A percentile compares a stretch with the other conserved stretches of the same genome.
These are phyloP conservation scores for Neoarthrinium moseri DNA, from an alignment of 2,329 filamentous ascomycete species.

Conservation along the genomic window DNA sequence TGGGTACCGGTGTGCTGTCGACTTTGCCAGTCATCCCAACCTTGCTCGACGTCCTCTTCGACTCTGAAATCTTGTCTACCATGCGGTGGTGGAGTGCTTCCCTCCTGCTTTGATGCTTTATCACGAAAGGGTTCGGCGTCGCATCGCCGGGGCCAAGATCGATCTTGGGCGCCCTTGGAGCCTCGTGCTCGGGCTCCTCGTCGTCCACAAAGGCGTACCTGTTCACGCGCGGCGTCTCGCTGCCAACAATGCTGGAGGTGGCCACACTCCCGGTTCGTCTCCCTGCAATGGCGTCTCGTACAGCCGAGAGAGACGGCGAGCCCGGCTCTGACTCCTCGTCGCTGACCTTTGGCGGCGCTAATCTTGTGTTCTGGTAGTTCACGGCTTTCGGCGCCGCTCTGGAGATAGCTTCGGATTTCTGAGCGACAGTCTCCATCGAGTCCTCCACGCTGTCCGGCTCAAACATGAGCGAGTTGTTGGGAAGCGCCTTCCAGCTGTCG, in stretches of 20 bases:
- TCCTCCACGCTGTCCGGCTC: slow-evolving; percentile 64
- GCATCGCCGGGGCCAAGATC: slow-evolving; percentile 58
- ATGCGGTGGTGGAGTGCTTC: slow-evolving; percentile 84
- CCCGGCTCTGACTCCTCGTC: slow-evolving; percentile 53
- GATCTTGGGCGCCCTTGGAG: slow-evolving; percentile 42
- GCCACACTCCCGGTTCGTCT: slow-evolving; percentile 61
- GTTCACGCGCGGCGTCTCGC: slow-evolving; percentile 85
- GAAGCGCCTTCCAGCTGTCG: slow-evolving; percentile 71
- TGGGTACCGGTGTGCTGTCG: slow-evolving; percentile 63
- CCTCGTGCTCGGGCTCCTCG: slow-evolving; percentile 55
- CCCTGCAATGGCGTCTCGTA: slow-evolving; percentile 81
- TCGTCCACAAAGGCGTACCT: slow-evolving; percentile 95
- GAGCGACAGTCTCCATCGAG: slow-evolving; percentile 58
- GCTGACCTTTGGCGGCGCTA: slow-evolving; percentile 50
- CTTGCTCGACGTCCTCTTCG: slow-evolving; percentile 62
- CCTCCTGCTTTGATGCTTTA: slow-evolving; percentile 71
- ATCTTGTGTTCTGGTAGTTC: slow-evolving; percentile 79
- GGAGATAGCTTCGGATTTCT: slow-evolving; percentile 68
- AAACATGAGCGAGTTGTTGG: slow-evolving; percentile 90
- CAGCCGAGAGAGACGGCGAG: slow-evolving; percentile 80
- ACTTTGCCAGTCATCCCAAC: slow-evolving; percentile 60
- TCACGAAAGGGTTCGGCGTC: slow-evolving; percentile 77
- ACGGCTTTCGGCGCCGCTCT: slow-evolving; percentile 75
- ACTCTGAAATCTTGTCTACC: slow-evolving; percentile 77
- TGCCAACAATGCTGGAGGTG: slow-evolving; percentile 59